Base-by-base conservation (phyloP, 176 grass and related monocot species). In the Oryza coarctata region DNA sequence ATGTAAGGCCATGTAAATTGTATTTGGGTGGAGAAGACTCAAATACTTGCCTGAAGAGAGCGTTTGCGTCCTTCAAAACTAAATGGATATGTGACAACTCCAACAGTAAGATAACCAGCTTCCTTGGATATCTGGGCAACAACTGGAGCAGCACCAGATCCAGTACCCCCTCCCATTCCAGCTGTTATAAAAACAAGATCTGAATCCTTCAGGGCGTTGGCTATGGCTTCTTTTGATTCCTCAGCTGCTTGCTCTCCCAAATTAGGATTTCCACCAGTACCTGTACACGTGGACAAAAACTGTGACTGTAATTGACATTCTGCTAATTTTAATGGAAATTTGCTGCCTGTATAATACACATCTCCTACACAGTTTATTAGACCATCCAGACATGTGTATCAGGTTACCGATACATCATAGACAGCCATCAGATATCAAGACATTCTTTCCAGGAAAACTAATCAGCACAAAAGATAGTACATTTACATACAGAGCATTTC, bases 91-190 rank as follows among this genome's bases (percentile, higher is more conserved):
- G 96, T 99, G 58, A 99, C 93, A 32, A 95, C 96, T 77, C 96
- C 96, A 65, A 99, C 93, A 50, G 93, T 99, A 43, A 99, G 91
- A 91, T 99, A 95, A 80, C 96, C 96, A 5, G 93, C 96, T 82
- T 99, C 93, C 76, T 90, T 99, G 83, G 96, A 90, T 86, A 99
- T 94, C 82, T 95, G 93, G 33, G 91, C 96, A 86, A 99, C 96
- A 91, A 99, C 93, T 69, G 96, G 96, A 91, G 93, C 93, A 88
- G 96, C 96, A 80, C 91, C 93, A 2, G 96, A 99, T 49, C 96
- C 96, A 30, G 93, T 95, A 70, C 93, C 93, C 15, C 96, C 96
- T 68, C 96, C 96, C 96, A 99, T 95, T 47, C 96, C 91, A 20
- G 96, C 96, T 22, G 96, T 99, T 86, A 99, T 92, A 74, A 99